Base-by-base conservation (phyloP, 495 filamentous ascomycete genomes). In the Haplographium delicatum region DNA sequence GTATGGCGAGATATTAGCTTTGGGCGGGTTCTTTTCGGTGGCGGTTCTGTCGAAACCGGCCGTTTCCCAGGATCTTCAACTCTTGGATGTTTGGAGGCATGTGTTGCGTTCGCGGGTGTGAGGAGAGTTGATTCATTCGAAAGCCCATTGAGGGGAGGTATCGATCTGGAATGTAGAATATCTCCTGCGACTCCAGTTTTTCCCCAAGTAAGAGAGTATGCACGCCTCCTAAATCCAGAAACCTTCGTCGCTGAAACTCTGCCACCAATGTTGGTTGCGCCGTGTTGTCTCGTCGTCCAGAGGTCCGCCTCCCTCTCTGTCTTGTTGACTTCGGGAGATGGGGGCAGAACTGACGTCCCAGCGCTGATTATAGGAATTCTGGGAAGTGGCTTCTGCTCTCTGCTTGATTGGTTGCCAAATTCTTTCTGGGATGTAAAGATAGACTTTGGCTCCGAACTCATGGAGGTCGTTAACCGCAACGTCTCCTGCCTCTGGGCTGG, bases 371-470 rank as follows among this genome's bases (percentile, higher is more conserved):
- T 38, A 38, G 15, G 6, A 8, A 5, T 16, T 38, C 5, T 5
- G 16, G 47, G 42, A 49, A 34, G 37, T 8, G 30, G 25, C 4
- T 25, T 33, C 22, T 33, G 37, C 16, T 33, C 39, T 2, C 6
- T 15, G 27, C 8, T 27, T 43, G 46, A 43, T 51, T 54, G 46
- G 46, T 25, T 50, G 16, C 26, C 27, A 20, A 59, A 50, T 10
- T 50, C 46, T 42, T 42, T 59, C 43, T 51, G 41, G 2, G 56
- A 47, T 16, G 50, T 59, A 28, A 51, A 54, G 27, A 59, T 59
- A n/a, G 56, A 59, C 23, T 51, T 54, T 13, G 56, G 45, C 41
- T 58, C 44, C 16, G 40, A 44, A 34, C 24, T 58, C 55, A 58
- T 58, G n/a, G n/a, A n/a, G n/a, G n/a, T n/a, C n/a, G n/a, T n/a